Percentiles rank a stretch among this genome's conserved stretches.
These are phyloP conservation scores for Pythium aphanidermatum DNA, from an alignment of 352 stramenopile species.

Conservation along the genomic window DNA sequence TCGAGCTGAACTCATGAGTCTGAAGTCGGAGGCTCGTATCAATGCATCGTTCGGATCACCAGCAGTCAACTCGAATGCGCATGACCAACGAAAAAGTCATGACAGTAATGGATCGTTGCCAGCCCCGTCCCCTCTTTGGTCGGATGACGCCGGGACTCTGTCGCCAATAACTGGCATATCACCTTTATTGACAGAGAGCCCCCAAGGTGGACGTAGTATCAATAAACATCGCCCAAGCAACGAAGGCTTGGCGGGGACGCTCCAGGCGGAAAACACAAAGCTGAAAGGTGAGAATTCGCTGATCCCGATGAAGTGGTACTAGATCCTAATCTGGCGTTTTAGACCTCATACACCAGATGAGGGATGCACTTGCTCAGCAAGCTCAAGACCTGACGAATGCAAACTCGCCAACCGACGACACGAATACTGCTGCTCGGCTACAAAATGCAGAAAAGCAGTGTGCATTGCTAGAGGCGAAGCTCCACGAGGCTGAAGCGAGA, in stretches of 20 bases:
- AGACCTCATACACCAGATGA: constrained; percentile 79
- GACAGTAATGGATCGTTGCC: constrained; percentile 1
- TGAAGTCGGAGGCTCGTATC: constrained; percentile 40
- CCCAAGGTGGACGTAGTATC: too few relatives aligned
- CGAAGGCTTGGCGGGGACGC: constrained; percentile 6
- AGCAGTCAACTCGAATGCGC: not conserved
- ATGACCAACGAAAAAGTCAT: constrained; percentile 3
- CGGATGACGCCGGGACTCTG: constrained; percentile 52
- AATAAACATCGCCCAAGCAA: not conserved
- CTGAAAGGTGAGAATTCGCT: constrained; percentile 31
- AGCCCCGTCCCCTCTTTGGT: constrained; percentile 54
- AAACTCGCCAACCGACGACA: not conserved
- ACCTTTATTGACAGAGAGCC: constrained; percentile 42
- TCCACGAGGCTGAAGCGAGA: constrained; percentile 20
- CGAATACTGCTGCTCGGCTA: constrained; percentile 4
- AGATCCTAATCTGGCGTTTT: too few relatives aligned
- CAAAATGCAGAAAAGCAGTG: constrained; percentile 34
- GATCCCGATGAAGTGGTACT: too few relatives aligned
- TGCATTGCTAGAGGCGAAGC: constrained; percentile 32
- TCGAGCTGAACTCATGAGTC: constrained; percentile 37
- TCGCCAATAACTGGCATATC: constrained; percentile 46
- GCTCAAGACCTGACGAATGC: constrained; percentile 13
- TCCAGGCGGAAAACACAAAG: constrained; percentile 55
- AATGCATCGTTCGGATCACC: constrained; percentile 37
- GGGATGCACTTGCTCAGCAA: constrained; percentile 53